Base-by-base conservation (phyloP, 257 asterid genomes). In the Nyctanthes arbortristis region DNA sequence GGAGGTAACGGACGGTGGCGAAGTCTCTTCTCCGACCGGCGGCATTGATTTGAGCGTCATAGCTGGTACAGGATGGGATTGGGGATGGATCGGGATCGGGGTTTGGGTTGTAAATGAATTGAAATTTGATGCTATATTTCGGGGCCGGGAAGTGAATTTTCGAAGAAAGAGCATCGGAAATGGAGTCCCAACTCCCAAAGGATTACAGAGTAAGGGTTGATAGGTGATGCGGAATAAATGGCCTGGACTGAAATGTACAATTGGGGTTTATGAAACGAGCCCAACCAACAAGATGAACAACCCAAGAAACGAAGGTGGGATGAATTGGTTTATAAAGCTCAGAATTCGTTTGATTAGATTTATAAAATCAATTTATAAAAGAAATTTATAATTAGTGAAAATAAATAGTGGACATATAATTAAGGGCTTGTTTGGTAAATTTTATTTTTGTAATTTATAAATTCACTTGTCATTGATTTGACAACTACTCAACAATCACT, bases 1-100 rank as follows among this genome's bases (percentile, higher is more conserved):
- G 85, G 47, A 91, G 84, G 63, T 66, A 76, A 66, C 82, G 75
- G 72, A 91, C 84, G 74, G 84, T 64, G 80, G 69, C 73, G 79
- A 89, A 89, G 75, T 91, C 93, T 16, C 87, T 73, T 9, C 70
- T 69, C 7, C 83, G 77, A 61, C 93, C 95, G 77, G 96, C 96
- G 70, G 73, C 71, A 72, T 84, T 83, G 76, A 89, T 91, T 32
- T 75, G 85, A 4, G 78, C 82, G 70, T 91, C 96, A 81, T 82
- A 88, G 25, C 61, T 39, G 68, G 81, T 73, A 45, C 82, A 55
- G 58, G 69, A 77, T 69, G 9, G 74, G 29, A 52, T 35, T 65
- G 60, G 68, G 28, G 28, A 31, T 20, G 3, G n/a, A n/a, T n/a
- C n/a, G n/a, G n/a, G 71, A 18, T n/a, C 36, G 18, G 39, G 40